Conservation (phyloP, 129 eudicot genomes). For the Deinandra increscens region DNA sequence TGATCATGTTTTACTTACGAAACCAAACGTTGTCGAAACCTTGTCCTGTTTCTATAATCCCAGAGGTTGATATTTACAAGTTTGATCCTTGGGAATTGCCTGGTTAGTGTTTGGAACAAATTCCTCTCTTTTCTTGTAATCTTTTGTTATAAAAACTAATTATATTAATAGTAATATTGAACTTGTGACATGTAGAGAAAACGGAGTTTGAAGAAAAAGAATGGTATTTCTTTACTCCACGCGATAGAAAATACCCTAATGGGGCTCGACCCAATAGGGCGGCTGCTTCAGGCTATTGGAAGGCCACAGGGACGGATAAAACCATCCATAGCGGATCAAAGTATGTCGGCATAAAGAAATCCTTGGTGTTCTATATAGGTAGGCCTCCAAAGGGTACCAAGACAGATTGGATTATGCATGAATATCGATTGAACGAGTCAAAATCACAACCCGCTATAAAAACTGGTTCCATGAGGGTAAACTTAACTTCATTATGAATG, state of each 20-base stretch:
- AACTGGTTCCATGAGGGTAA: constrained; percentile 59
- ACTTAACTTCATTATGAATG: neutral
- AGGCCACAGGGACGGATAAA: constrained; percentile 83
- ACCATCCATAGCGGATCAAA: constrained; percentile 62
- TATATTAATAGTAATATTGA: constrained; percentile 8
- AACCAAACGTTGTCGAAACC: constrained; percentile 62
- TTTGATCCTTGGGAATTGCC: constrained; percentile 92
- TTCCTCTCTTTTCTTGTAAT: neutral
- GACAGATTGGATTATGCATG: constrained; percentile 82
- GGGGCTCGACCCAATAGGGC: constrained; percentile 75
- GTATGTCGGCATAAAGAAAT: constrained; percentile 70
- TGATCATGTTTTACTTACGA: constrained; percentile 67
- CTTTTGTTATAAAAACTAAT: neutral
- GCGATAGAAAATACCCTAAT: constrained; percentile 76
- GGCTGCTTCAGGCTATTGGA: constrained; percentile 78
- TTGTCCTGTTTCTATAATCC: constrained; percentile 67
- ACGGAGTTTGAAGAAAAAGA: constrained; percentile 48
- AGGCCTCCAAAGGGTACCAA: constrained; percentile 73
- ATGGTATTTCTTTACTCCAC: constrained; percentile 81
- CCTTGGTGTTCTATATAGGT: constrained; percentile 73
- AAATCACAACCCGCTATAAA: constrained; percentile 32
- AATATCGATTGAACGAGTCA: constrained; percentile 49
- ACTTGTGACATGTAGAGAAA: constrained; percentile 35
- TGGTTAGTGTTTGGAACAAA: constrained; percentile 44
- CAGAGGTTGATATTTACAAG: constrained; percentile 77